Conservation (phyloP, 768 basidiomycete genomes). For the Chiua virens region DNA sequence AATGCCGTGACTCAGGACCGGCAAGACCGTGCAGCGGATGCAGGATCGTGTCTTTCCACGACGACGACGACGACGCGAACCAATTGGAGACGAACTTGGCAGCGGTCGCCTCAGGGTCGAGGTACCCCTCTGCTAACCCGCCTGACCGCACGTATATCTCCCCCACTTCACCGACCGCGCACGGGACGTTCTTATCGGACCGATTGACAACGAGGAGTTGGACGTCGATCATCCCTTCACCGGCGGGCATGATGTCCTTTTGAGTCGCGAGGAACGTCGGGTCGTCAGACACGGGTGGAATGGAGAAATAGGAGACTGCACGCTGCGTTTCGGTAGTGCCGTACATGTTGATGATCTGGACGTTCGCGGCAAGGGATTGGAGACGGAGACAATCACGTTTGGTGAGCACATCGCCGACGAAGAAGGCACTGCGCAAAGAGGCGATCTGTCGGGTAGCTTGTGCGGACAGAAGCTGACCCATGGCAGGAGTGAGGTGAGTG, state of each 20-base stretch:
- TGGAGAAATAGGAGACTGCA: conserved; percentile 95
- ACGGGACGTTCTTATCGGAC: conserved; percentile 77
- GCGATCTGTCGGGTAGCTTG: conserved; percentile 82
- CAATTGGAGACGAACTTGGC: conserved; percentile 96
- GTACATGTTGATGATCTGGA: conserved; percentile 98
- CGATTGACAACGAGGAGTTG: conserved; percentile 96
- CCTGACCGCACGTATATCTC: conserved; percentile 98
- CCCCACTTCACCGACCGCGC: conserved; percentile 94
- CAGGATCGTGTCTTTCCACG: conserved; percentile 70
- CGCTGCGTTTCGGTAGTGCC: conserved; percentile 99
- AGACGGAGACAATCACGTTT: conserved; percentile 96
- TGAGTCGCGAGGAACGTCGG: conserved; percentile 89
- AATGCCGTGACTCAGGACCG: conserved; percentile 74
- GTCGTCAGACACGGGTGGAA: conserved; percentile 81
- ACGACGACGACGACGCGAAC: conserved; percentile 58
- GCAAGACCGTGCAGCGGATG: conserved; percentile 56
- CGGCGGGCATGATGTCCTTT: conserved; percentile 98
- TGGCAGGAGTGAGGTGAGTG: conserved; percentile 98
- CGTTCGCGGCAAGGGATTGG: conserved; percentile 89
- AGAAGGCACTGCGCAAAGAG: conserved; percentile 87
- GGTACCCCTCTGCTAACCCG: conserved; percentile 93
- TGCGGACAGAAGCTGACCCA: conserved; percentile 97
- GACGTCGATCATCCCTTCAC: conserved; percentile 96
- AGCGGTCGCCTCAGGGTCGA: conserved; percentile 75
- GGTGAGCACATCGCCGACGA: conserved; percentile 98